phyloP scores from a whole-genome alignment of 2,329 filamentous ascomycete species.

The Monilinia polystroma region DNA sequence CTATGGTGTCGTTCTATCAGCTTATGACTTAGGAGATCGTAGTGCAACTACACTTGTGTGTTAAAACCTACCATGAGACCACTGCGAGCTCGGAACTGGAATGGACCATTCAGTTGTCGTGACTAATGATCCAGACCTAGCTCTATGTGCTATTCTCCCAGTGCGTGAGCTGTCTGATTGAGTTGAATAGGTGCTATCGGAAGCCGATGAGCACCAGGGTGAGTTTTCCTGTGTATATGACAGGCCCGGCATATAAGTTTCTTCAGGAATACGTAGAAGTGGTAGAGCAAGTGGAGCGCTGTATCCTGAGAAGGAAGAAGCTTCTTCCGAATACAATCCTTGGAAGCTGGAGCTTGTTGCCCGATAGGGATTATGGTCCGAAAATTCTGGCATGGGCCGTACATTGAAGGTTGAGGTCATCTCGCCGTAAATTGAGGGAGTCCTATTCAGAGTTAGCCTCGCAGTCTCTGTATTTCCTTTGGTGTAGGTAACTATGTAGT shows the following conservation, averaged over 20 bases:
- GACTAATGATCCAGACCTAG: constrained; percentile 33
- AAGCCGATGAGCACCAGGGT: constrained; percentile 39
- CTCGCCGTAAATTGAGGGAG: constrained; percentile 1
- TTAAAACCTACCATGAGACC: constrained; percentile 30
- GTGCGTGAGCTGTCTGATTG: constrained; percentile 36
- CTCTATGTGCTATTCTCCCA: constrained; percentile 30
- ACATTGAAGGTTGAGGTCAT: constrained; percentile 17
- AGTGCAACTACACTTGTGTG: neutral
- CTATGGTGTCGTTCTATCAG: constrained; percentile 11
- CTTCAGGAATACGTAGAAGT: constrained; percentile 37
- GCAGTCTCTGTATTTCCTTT: constrained; percentile 7
- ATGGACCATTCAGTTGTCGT: constrained; percentile 35
- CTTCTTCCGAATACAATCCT: constrained; percentile 26
- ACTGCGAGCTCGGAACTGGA: constrained; percentile 27
- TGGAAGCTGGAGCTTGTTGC: constrained; percentile 26
- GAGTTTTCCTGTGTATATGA: constrained; percentile 37
- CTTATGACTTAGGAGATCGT: neutral
- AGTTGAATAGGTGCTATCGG: constrained; percentile 38
- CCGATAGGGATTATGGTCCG: constrained; percentile 6
- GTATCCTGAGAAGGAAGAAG: constrained; percentile 28
- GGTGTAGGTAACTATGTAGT: neutral
- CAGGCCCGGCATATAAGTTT: constrained; percentile 34
- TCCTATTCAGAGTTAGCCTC: constrained; percentile 15
- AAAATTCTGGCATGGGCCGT: constrained; percentile 13
- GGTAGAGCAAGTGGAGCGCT: constrained; percentile 30